A percentile compares a stretch with the other conserved stretches of the same genome.
Conservation (phyloP, 257 asterid species). For the Plantago ovata region DNA sequence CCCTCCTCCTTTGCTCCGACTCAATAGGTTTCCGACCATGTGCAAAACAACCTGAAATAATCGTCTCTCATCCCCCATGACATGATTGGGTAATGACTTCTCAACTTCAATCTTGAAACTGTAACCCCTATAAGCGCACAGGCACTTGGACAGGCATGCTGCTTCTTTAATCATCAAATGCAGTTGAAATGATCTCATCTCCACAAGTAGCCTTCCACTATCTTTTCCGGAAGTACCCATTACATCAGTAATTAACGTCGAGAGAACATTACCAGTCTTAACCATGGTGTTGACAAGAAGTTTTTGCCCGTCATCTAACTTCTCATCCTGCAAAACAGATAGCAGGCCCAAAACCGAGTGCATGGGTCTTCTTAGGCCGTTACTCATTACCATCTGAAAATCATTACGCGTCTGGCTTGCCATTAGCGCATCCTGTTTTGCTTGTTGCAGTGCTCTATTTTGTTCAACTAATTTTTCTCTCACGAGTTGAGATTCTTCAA, state of each 20-base stretch:
- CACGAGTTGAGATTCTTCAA: conserved; percentile 86
- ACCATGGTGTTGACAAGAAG: conserved; percentile 72
- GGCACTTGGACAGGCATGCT: conserved; percentile 82
- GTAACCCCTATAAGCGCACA: conserved; percentile 57
- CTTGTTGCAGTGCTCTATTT: conserved; percentile 73
- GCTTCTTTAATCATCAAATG: conserved; percentile 76
- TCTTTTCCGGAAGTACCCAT: conserved; percentile 71
- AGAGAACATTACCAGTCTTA: conserved; percentile 66
- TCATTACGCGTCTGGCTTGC: conserved; percentile 83
- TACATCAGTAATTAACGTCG: conserved; percentile 65
- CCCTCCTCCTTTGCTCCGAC: conserved; percentile 54
- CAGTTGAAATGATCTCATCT: conserved; percentile 56
- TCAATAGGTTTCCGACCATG: conserved; percentile 75
- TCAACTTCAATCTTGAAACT: conserved; percentile 64
- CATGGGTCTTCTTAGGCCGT: conserved; percentile 85
- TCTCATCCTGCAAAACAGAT: conserved; percentile 71
- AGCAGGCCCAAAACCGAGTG: conserved; percentile 79
- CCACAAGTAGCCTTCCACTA: conserved; percentile 55
- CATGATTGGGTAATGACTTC: conserved; percentile 64
- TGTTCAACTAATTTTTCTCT: conserved; percentile 70
- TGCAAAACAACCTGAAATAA: conserved; percentile 80
- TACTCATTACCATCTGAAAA: conserved; percentile 81
- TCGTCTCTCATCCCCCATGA: conserved; percentile 91
- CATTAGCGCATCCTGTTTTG: conserved; percentile 74
- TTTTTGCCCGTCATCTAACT: conserved; percentile 49